A percentile compares a stretch with the other conserved stretches of the same genome.
Conservation (phyloP, 306 rosid genomes). For the Geum urbanum region DNA sequence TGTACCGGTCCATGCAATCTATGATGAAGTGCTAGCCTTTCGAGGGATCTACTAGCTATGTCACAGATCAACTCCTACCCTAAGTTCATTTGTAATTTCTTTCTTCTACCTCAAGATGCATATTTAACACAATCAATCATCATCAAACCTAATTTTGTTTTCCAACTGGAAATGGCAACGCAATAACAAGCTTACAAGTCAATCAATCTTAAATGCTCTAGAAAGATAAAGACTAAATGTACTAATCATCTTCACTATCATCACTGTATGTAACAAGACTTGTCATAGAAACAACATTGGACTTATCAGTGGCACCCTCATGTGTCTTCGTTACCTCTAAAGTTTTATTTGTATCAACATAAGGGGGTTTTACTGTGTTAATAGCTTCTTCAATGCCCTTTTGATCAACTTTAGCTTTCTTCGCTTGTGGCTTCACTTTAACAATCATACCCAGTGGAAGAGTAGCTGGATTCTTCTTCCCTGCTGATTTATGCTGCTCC, state of each 20-base stretch:
- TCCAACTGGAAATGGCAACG: not conserved
- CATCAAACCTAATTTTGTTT: not conserved
- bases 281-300: slow-evolving; percentile 31
- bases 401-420: slow-evolving; percentile 59
- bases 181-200: not conserved
- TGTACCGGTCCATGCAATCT: not conserved
- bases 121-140: not conserved
- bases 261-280: slow-evolving; percentile 85
- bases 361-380: slow-evolving; percentile 16
- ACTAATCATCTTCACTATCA: slow-evolving; percentile 70
- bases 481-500: slow-evolving; percentile 56
- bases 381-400: slow-evolving; percentile 34
- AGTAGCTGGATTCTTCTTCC: slow-evolving; percentile 49
- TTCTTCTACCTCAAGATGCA: not conserved
- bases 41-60: not conserved
- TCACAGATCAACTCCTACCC: slow-evolving; percentile 3
- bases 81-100: not conserved
- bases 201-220: not conserved
- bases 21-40: not conserved
- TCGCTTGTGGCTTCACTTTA: slow-evolving; percentile 73
- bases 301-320: slow-evolving; percentile 31
- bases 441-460: slow-evolving; percentile 55
- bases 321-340: slow-evolving; percentile 26
- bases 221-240: slow-evolving; percentile 13
- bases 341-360: slow-evolving; percentile 25